Conservation (phyloP, 257 asterid species). For the Solanum ossicruentum region DNA sequence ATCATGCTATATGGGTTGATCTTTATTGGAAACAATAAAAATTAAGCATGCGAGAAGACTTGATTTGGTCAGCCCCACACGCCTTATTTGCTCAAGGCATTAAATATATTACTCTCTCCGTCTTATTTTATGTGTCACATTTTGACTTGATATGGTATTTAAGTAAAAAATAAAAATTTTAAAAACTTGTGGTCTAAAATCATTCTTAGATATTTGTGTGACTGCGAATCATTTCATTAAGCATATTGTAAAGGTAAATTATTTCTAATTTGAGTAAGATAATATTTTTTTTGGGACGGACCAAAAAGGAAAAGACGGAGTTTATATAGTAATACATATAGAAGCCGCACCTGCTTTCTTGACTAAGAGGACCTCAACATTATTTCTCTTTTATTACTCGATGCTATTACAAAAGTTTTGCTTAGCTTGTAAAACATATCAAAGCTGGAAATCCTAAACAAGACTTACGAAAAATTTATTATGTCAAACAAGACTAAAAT, state of each 20-base stretch:
- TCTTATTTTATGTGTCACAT: too few species aligned
- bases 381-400: not conserved
- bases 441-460: not conserved
- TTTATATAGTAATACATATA: not conserved
- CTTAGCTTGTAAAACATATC: not conserved
- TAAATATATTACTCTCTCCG: too few species aligned
- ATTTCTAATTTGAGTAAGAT: too few species aligned
- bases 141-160: too few species aligned
- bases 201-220: too few species aligned
- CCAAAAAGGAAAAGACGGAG: not conserved
- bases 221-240: too few species aligned
- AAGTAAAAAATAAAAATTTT: too few species aligned
- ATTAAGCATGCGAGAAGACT: not conserved
- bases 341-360: slow-evolving; percentile 37
- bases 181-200: too few species aligned
- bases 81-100: not conserved
- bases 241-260: too few species aligned
- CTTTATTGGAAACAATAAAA: not conserved
- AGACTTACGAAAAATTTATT: not conserved
- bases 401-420: not conserved
- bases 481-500: not conserved
- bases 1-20: not conserved
- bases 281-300: too few species aligned
- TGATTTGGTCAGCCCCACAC: not conserved
- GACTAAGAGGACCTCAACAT: slow-evolving; percentile 9